A percentile compares a stretch with the other conserved stretches of the same genome.
These are phyloP conservation scores for Rhynchosporium graminicola DNA, from an alignment of 2,329 filamentous ascomycete genomes.

Conservation along the genomic window DNA sequence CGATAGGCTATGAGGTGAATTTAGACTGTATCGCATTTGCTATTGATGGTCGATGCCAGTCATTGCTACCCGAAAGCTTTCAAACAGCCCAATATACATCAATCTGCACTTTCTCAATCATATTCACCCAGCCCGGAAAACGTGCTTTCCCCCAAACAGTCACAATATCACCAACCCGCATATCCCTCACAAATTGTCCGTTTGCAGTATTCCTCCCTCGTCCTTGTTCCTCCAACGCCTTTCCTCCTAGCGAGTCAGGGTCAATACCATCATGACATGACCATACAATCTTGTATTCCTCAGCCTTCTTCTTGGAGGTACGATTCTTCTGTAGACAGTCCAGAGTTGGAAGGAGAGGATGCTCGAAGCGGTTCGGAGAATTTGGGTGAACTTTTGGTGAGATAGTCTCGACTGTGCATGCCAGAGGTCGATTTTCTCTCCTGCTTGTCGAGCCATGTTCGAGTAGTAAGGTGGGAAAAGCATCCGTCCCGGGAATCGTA, in stretches of 20 bases:
- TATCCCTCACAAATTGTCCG: constrained; percentile 56
- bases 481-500: not conserved
- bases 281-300: constrained; percentile 55
- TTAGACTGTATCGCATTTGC: no score
- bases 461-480: constrained; percentile 4
- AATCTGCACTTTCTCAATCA: constrained; percentile 51
- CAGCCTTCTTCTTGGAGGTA: constrained; percentile 43
- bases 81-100: constrained; percentile 60
- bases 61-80: not conserved
- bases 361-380: constrained; percentile 37
- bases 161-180: constrained; percentile 61
- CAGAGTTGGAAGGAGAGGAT: constrained; percentile 43
- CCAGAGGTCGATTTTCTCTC: not conserved
- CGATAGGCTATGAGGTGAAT: no score
- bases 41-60: not conserved
- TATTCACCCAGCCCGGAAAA: constrained; percentile 56
- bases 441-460: constrained; percentile 1
- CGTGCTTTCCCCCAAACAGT: constrained; percentile 63
- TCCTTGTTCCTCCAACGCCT: constrained; percentile 44
- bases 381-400: constrained; percentile 13
- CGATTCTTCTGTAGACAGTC: constrained; percentile 50
- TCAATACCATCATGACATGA: constrained; percentile 51
- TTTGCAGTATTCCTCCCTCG: constrained; percentile 53
- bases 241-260: constrained; percentile 46
- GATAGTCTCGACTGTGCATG: constrained; percentile 22